These are phyloP conservation scores for Dactylorhiza incarnata DNA, from an alignment of 106 monocot genomes.

Conservation along the genomic window DNA sequence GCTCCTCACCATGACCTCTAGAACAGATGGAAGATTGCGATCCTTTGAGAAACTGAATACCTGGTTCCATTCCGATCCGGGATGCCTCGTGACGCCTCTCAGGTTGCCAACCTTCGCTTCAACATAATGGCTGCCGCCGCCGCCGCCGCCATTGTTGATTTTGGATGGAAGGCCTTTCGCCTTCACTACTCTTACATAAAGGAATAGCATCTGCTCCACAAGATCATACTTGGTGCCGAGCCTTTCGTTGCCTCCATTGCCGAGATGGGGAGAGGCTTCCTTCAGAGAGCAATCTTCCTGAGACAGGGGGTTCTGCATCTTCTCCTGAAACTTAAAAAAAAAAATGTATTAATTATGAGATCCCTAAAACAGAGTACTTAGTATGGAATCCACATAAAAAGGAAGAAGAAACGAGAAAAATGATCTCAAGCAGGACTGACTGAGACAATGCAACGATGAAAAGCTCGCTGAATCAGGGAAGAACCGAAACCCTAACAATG, in stretches of 20 bases:
- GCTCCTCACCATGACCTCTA: conserved; percentile 15
- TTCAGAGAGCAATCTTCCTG: conserved; percentile 13
- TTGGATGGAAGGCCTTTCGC: conserved; percentile 13
- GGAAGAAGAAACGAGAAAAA: not conserved
- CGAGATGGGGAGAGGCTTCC: conserved; percentile 10
- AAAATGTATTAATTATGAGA: not conserved
- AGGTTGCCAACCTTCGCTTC: conserved; percentile 4
- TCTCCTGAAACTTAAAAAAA: not conserved
- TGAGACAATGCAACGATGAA: too few relatives aligned
- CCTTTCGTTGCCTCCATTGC: conserved; percentile 9
- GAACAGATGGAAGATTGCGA: conserved; percentile 1
- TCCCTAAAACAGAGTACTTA: not conserved
- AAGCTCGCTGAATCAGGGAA: not conserved
- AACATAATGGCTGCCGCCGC: not conserved
- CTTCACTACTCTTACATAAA: conserved; percentile 20
- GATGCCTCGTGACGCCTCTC: conserved; percentile 1
- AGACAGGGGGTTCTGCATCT: conserved; percentile 7
- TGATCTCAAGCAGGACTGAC: not conserved
- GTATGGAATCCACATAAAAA: not conserved
- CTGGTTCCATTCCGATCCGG: conserved; percentile 12
- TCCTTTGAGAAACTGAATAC: conserved; percentile 11
- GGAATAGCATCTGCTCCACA: conserved; percentile 24
- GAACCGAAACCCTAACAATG: not conserved
- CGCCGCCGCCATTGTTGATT: not conserved
- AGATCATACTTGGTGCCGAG: conserved; percentile 20